phyloP scores from a whole-genome alignment of 352 stramenopile species.

The Saprolegnia parasitica region DNA sequence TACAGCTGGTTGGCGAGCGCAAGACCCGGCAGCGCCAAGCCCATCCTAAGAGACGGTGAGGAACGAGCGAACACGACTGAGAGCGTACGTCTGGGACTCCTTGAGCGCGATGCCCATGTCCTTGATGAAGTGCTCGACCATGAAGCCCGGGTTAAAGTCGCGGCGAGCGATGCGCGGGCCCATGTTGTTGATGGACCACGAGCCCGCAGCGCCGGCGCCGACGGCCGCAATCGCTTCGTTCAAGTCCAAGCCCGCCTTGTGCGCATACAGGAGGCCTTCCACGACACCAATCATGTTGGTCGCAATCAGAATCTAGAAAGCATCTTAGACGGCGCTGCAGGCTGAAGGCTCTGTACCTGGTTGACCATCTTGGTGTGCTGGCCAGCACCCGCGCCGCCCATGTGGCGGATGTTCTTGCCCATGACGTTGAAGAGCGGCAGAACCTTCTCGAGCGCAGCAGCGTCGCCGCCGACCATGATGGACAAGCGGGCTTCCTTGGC shows the following conservation, averaged over 20 bases:
- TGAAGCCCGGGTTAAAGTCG: constrained; percentile 86
- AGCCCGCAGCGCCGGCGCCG: constrained; percentile 77
- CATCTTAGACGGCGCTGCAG: neutral
- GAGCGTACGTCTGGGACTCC: constrained; percentile 52
- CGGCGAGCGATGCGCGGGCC: constrained; percentile 83
- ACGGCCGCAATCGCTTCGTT: constrained; percentile 83
- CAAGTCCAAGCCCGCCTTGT: constrained; percentile 82
- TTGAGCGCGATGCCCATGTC: constrained; percentile 88
- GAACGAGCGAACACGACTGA: neutral
- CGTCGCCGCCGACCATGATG: constrained; percentile 89
- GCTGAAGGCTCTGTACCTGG: constrained; percentile 44
- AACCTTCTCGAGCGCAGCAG: constrained; percentile 67
- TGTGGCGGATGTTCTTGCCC: constrained; percentile 87
- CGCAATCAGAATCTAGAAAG: constrained; percentile 58
- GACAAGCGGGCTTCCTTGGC: constrained; percentile 79
- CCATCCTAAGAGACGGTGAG: constrained; percentile 51
- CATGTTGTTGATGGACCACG: constrained; percentile 88
- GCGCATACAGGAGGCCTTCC: constrained; percentile 84
- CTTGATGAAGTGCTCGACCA: constrained; percentile 90
- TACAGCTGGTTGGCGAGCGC: constrained; percentile 84
- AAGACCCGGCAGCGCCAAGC: constrained; percentile 76
- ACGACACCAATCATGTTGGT: constrained; percentile 88
- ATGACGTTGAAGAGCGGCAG: constrained; percentile 86
- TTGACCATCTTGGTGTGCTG: constrained; percentile 93
- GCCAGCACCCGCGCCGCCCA: constrained; percentile 72